Conservation (phyloP, 495 filamentous ascomycete genomes). For the Penicillium robsamsonii region DNA sequence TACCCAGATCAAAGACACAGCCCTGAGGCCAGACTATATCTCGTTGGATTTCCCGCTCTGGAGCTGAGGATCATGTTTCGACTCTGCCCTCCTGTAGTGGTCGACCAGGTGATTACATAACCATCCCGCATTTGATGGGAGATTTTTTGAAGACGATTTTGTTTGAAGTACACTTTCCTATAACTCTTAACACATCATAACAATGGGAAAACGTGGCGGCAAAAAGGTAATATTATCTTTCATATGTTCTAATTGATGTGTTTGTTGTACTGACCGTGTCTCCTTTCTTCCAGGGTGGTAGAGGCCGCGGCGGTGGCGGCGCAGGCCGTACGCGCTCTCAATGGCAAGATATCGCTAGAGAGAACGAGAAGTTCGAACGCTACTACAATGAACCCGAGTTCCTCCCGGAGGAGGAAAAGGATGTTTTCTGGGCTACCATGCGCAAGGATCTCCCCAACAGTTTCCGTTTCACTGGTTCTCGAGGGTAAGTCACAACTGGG, state of each 20-base stretch:
- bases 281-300: constrained; percentile 27
- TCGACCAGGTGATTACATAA: constrained; percentile 3
- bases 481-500: constrained; percentile 54
- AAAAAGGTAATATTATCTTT: constrained; percentile 30
- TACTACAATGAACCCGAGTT: constrained; percentile 79
- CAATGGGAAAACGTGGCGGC: constrained; percentile 42
- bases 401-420: constrained; percentile 67
- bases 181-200: constrained; percentile 2
- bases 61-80: constrained; percentile 10
- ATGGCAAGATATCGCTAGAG: constrained; percentile 61
- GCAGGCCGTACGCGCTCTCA: constrained; percentile 28
- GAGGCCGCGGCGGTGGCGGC: constrained; percentile 36
- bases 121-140: constrained; percentile 8
- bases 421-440: constrained; percentile 78
- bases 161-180: constrained; percentile 2
- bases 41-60: not conserved
- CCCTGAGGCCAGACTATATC: not conserved
- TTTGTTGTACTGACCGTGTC: constrained; percentile 15
- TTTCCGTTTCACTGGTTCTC: constrained; percentile 93
- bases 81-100: constrained; percentile 5
- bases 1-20: not conserved
- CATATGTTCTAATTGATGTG: not conserved
- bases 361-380: constrained; percentile 73
- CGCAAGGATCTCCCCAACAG: constrained; percentile 86
- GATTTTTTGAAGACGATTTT: constrained; percentile 6